Percentiles rank a stretch among this genome's conserved stretches.
Conservation (phyloP, 2,329 filamentous ascomycete genomes). For the Botrytis hyacinthi region DNA sequence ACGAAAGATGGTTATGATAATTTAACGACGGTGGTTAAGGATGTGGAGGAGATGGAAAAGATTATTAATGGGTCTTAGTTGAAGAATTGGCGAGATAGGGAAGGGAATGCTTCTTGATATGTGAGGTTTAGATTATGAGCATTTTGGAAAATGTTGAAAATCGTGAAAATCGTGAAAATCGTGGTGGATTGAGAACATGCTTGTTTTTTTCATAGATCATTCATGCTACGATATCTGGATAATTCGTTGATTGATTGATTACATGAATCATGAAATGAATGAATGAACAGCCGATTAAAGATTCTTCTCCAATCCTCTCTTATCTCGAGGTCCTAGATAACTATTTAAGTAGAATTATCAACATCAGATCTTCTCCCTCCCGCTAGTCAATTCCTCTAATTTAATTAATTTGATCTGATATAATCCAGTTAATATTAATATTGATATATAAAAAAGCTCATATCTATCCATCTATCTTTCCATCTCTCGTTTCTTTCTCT, state of each 20-base stretch:
- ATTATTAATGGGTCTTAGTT: conserved; percentile 31
- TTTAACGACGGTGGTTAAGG: conserved; percentile 69
- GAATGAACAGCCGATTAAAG: neutral
- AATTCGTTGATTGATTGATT: rapidly evolving
- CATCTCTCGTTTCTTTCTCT: neutral
- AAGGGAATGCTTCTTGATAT: neutral
- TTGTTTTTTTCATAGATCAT: neutral
- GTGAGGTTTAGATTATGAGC: neutral
- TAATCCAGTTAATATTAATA: too few relatives aligned
- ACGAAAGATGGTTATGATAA: conserved; percentile 69
- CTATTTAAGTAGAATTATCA: too few relatives aligned
- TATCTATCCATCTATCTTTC: too few relatives aligned
- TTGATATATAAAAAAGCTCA: too few relatives aligned
- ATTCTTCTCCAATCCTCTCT: neutral
- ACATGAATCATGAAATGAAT: neutral
- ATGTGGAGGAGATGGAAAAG: conserved; percentile 58
- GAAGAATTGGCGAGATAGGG: neutral
- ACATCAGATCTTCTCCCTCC: too few relatives aligned
- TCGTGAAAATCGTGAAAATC: neutral
- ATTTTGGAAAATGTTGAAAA: neutral
- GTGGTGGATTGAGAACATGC: neutral
- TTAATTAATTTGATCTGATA: neutral
- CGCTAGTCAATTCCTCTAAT: neutral
- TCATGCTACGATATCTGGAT: neutral
- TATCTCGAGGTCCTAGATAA: neutral